These are phyloP conservation scores for Rosa hybrid DNA, from an alignment of 331 rosid genomes.

Conservation along the genomic window DNA sequence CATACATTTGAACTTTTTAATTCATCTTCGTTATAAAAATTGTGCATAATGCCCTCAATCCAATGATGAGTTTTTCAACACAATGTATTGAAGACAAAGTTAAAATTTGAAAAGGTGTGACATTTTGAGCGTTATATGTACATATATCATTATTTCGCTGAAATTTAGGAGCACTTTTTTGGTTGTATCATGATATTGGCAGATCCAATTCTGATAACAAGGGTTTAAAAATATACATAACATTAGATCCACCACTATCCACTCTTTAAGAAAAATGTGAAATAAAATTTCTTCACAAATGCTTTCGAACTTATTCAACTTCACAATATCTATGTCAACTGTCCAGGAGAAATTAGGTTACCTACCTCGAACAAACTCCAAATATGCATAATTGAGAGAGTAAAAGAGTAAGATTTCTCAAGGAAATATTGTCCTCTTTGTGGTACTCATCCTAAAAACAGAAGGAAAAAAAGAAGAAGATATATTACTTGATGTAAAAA, in stretches of 20 bases:
- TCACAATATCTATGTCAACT: background rate
- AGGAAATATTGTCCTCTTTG: constrained; percentile 79
- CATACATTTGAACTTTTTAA: background rate
- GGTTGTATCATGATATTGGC: background rate
- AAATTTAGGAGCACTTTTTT: background rate
- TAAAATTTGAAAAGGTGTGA: background rate
- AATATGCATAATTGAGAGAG: constrained; percentile 73
- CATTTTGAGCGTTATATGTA: background rate
- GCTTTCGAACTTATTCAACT: background rate
- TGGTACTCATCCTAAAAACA: constrained; percentile 68
- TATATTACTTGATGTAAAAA: constrained; percentile 10
- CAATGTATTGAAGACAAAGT: background rate
- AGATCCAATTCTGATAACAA: background rate
- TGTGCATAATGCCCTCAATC: background rate
- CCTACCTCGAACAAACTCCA: constrained; percentile 87
- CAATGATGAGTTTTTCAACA: background rate
- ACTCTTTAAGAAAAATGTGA: background rate
- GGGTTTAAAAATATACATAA: background rate
- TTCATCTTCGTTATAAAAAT: background rate
- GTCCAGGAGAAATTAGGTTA: constrained; percentile 10
- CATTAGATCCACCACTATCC: background rate
- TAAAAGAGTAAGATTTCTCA: constrained; percentile 80
- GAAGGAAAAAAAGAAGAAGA: background rate
- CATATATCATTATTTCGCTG: background rate
- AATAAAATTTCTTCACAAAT: background rate